phyloP scores from a whole-genome alignment of 2,329 filamentous ascomycete species.

The Arthroderma uncinatum region DNA sequence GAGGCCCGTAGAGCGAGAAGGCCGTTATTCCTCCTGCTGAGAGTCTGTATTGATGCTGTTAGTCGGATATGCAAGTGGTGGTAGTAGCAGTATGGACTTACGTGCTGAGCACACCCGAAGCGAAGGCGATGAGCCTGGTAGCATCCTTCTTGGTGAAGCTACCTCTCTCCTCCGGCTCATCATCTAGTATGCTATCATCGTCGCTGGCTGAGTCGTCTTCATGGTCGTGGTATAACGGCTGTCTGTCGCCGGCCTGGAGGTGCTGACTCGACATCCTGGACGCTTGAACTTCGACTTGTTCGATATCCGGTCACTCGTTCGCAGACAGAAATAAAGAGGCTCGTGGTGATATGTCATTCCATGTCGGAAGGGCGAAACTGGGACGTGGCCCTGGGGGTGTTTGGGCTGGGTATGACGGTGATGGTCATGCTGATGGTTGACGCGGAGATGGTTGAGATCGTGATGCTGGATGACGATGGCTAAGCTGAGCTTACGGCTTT shows the following conservation, averaged over 20 bases:
- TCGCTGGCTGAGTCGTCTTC: constrained; percentile 10
- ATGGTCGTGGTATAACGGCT: not conserved
- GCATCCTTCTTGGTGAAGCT: constrained; percentile 46
- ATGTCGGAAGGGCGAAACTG: too few species aligned
- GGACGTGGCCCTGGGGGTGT: too few species aligned
- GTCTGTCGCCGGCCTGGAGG: not conserved
- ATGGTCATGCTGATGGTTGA: too few species aligned
- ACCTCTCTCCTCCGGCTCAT: constrained; percentile 49
- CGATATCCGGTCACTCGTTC: not conserved
- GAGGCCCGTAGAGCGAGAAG: constrained; percentile 85
- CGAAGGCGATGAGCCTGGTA: constrained; percentile 46
- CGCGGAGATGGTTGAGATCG: too few species aligned
- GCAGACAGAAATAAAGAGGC: too few species aligned
- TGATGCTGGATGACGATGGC: too few species aligned
- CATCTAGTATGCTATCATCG: constrained; percentile 41
- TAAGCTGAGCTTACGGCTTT: too few species aligned
- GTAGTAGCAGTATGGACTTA: constrained; percentile 20
- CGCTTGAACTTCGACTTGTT: not conserved
- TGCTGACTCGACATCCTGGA: not conserved
- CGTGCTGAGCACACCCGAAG: constrained; percentile 51
- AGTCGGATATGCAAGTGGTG: constrained; percentile 9
- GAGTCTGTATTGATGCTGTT: constrained; percentile 36
- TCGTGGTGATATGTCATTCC: too few species aligned
- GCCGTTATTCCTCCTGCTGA: constrained; percentile 86
- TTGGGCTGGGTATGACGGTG: too few species aligned